Evolutionary conservation across 176 grass and related monocot genomes (phyloP).

Genomic region (Melocanna baccifera): DNA sequence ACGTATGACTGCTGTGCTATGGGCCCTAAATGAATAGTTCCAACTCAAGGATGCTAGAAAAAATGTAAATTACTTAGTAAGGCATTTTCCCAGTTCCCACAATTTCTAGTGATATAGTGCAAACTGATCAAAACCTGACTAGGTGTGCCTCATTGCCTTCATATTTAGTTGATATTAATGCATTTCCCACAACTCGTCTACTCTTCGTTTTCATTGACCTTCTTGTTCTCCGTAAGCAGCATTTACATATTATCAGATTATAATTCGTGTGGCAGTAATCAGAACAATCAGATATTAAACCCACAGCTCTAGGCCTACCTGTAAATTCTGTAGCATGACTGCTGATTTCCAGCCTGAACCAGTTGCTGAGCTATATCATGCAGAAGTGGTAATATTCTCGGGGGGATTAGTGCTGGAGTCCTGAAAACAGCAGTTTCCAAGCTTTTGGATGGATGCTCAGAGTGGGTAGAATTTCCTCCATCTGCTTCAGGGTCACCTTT

Average conservation of each 20-base stretch:
- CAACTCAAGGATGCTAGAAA: slow-evolving; percentile 19
- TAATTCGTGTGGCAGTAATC: slow-evolving; percentile 24
- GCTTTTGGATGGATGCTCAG: slow-evolving; percentile 46
- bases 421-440: slow-evolving; percentile 49
- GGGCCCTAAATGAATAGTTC: slow-evolving; percentile 3
- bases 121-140: slow-evolving; percentile 32
- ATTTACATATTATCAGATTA: slow-evolving; percentile 19
- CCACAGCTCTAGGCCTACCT: slow-evolving; percentile 35
- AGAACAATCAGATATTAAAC: background rate
- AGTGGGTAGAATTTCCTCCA: slow-evolving; percentile 24
- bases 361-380: slow-evolving; percentile 69
- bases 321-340: slow-evolving; percentile 59
- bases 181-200: slow-evolving; percentile 24
- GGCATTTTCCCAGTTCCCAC: slow-evolving; percentile 1
- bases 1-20: background rate
- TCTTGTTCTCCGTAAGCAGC: slow-evolving; percentile 37
- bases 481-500: slow-evolving; percentile 21
- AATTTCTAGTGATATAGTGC: background rate
- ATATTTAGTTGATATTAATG: slow-evolving; percentile 22
- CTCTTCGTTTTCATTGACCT: slow-evolving; percentile 14
- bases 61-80: slow-evolving; percentile 8
- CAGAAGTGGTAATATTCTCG: slow-evolving; percentile 55
- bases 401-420: slow-evolving; percentile 51
- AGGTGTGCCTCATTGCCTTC: slow-evolving; percentile 12
- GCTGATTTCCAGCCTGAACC: slow-evolving; percentile 61